Evolutionary conservation across 2,329 filamentous ascomycete genomes (phyloP), one percentile per base, ranked within the genome.

Genomic region (Trematosphaeria pertusa): DNA sequence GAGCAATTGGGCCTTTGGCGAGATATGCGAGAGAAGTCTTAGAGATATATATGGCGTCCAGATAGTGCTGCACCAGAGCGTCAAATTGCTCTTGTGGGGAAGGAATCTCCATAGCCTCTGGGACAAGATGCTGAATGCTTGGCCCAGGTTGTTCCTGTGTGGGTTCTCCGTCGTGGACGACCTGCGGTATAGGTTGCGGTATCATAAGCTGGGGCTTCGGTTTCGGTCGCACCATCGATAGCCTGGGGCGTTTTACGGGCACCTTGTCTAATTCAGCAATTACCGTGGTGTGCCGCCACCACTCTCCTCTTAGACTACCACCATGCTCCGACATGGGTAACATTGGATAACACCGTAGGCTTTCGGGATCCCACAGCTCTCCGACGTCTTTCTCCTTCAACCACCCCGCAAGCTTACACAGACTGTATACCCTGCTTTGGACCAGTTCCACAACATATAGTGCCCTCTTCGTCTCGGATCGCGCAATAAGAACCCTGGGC

Each of bases 11-110:
- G 0, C 89, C 89, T 74, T 94, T 94, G 15, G 87, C 87, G 70
- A 93, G 92, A 70, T 92, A 94, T 47, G 89, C 89, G 46, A 93
- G 74, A 3, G 89, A 90, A 24, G 87, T 89, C 80, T 89, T 73
- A 7, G 67, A 73, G 9, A 75, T 58, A 65, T 81, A 79, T 52
- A 80, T 58, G 22, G 74, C 70, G 11, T 78, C 74, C 15, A 79
- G 62, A 47, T 73, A 73, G 36, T 73, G 63, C 18, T 65, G 62
- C 2, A 65, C 54, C 12, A 69, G 48, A 5, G 51, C 83, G 81
- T 46, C 86, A 84, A 72, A 84, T 78, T 75, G 62, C 28, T 75
- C 65, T 40, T 71, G 62, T 11, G 64, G 54, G 7, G 62, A 51
- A 5, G 61, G 62, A 17, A 36, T 6, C 24, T 56, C 39, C 2